Evolutionary conservation across 345 rosid species (phyloP).

Genomic region (Conringia planisiliqua): DNA sequence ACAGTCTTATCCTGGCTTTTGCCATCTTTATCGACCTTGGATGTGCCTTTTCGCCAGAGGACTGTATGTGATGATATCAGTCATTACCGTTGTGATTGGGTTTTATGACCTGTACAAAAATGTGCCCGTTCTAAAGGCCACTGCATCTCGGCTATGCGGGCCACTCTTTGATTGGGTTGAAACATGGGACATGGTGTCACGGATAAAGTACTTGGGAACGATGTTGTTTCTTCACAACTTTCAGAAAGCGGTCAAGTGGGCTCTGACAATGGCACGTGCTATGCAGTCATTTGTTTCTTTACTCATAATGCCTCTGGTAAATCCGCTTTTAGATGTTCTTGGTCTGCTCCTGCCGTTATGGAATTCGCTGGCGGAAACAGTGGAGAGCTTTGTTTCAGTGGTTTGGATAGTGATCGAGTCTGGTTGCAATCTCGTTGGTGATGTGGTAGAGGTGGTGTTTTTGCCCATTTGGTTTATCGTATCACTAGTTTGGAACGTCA

Average conservation of each 20-base stretch:
- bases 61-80: slow-evolving; percentile 68
- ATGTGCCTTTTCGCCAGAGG: slow-evolving; percentile 97
- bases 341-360: slow-evolving; percentile 62
- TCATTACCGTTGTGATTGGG: slow-evolving; percentile 81
- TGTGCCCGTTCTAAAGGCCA: slow-evolving; percentile 92
- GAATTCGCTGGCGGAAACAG: slow-evolving; percentile 48
- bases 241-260: slow-evolving; percentile 81
- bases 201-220: slow-evolving; percentile 95
- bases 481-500: slow-evolving; percentile 53
- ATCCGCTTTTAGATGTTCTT: slow-evolving; percentile 46
- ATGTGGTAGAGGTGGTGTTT: slow-evolving; percentile 48
- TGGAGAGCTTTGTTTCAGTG: slow-evolving; percentile 47
- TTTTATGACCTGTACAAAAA: slow-evolving; percentile 96
- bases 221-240: slow-evolving; percentile 91
- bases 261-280: slow-evolving; percentile 49
- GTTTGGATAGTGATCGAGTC: slow-evolving; percentile 49
- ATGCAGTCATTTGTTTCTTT: slow-evolving; percentile 58
- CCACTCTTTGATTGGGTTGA: slow-evolving; percentile 95
- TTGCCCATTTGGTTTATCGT: slow-evolving; percentile 56
- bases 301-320: slow-evolving; percentile 55
- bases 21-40: slow-evolving; percentile 96
- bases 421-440: slow-evolving; percentile 43
- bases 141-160: slow-evolving; percentile 81
- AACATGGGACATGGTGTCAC: slow-evolving; percentile 95
- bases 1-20: slow-evolving; percentile 91